A percentile compares a stretch with the other conserved stretches of the same genome.
phyloP scores from a whole-genome alignment of 257 asterid species.

The Ajuga chamaepitys region DNA sequence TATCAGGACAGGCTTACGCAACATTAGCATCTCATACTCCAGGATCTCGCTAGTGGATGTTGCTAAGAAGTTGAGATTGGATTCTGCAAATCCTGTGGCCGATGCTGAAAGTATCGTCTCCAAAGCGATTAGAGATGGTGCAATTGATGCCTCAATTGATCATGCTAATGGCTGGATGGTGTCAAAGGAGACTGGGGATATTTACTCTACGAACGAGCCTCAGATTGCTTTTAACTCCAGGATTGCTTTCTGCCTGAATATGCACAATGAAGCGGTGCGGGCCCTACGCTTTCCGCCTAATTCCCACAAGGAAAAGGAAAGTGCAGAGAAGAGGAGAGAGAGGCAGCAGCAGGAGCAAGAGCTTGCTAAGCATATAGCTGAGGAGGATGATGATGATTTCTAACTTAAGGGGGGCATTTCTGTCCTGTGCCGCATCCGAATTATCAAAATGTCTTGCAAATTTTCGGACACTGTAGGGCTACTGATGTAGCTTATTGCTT shows the following conservation, averaged over 20 bases:
- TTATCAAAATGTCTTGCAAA: neutral
- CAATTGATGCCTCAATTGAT: constrained; percentile 65
- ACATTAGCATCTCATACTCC: constrained; percentile 67
- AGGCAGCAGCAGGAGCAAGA: constrained; percentile 68
- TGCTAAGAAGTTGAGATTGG: constrained; percentile 62
- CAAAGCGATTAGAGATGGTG: constrained; percentile 76
- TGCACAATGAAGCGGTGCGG: constrained; percentile 75
- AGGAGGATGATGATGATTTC: constrained; percentile 68
- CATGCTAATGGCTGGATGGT: constrained; percentile 73
- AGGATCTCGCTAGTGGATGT: constrained; percentile 55
- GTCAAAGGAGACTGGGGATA: constrained; percentile 67
- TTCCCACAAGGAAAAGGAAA: constrained; percentile 56
- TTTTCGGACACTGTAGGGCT: too few relatives aligned
- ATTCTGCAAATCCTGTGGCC: constrained; percentile 50
- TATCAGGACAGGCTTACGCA: constrained; percentile 60
- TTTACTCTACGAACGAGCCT: constrained; percentile 74
- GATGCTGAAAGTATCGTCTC: constrained; percentile 69
- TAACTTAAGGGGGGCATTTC: constrained; percentile 17
- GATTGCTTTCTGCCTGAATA: constrained; percentile 61
- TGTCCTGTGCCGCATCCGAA: neutral
- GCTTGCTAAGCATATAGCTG: constrained; percentile 68
- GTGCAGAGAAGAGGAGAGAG: constrained; percentile 64
- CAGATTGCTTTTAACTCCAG: constrained; percentile 68
- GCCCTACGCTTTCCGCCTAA: constrained; percentile 69
- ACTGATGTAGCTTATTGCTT: constrained; percentile 4